These are phyloP conservation scores for Incumbomyces lentus DNA, from an alignment of 2,329 filamentous ascomycete species.

Conservation along the genomic window DNA sequence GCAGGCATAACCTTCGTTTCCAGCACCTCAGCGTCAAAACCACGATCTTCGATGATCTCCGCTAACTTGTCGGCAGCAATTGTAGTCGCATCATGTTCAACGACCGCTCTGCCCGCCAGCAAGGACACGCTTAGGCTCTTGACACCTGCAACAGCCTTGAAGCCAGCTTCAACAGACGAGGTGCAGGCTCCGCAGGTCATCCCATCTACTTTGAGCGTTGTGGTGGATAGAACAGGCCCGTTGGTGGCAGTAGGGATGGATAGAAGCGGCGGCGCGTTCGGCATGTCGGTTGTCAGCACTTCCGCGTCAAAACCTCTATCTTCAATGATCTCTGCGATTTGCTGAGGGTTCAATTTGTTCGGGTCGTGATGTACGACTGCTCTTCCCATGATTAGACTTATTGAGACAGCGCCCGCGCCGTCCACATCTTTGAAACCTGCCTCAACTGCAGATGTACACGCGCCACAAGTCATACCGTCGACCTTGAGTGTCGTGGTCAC, in stretches of 20 bases:
- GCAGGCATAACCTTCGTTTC: conserved; percentile 47
- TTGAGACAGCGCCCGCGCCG: conserved; percentile 75
- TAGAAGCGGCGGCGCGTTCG: conserved; percentile 38
- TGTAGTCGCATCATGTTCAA: conserved; percentile 60
- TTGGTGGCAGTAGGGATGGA: conserved; percentile 17
- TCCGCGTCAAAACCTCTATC: conserved; percentile 86
- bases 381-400: conserved; percentile 89
- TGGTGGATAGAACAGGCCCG: conserved; percentile 42
- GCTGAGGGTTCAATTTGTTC: conserved; percentile 58
- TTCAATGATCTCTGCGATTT: conserved; percentile 76
- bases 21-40: conserved; percentile 70
- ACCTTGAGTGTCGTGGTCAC: conserved; percentile 85
- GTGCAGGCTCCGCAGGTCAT: conserved; percentile 92
- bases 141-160: conserved; percentile 63
- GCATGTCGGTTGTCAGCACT: conserved; percentile 71
- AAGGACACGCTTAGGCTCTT: conserved; percentile 72
- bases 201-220: conserved; percentile 68
- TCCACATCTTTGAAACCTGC: conserved; percentile 72
- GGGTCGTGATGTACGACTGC: conserved; percentile 91
- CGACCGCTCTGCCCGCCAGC: conserved; percentile 72
- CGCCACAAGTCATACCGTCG: conserved; percentile 78
- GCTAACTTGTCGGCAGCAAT: conserved; percentile 45
- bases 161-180: conserved; percentile 70
- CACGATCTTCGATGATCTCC: conserved; percentile 55
- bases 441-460: conserved; percentile 93